Evolutionary conservation across 2,329 filamentous ascomycete genomes (phyloP), one percentile per base, ranked within the genome.

Genomic region (Thermoascus crustaceus): DNA sequence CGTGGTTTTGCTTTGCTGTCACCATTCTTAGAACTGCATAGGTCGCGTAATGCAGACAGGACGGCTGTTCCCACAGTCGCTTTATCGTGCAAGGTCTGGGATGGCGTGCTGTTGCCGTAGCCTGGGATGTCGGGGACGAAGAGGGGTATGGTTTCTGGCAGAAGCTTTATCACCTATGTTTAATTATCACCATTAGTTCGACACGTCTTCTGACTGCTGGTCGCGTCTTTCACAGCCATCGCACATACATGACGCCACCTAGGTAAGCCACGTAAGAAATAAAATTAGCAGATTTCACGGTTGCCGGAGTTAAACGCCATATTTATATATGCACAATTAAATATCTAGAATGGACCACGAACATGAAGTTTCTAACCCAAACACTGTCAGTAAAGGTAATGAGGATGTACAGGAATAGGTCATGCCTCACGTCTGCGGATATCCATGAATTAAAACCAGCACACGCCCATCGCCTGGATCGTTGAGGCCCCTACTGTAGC

Each of bases 61-160:
- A 47, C 43, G 18, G 44, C 42, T 9, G 17, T 35, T 17, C 44
- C 44, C 11, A 43, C 26, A 4, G 40, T 38, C 2, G 30, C 11
- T 25, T 47, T 47, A 35, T 42, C 40, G 29, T 45, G 41, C 8
- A 19, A 32, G n/a, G 40, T 36, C 19, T 52, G 44, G 4, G 59
- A 50, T 1, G 58, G 57, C 11, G 55, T 54, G 40, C 56, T 60
- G 40, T 63, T 52, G 32, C 68, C 68, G 45, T 72, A 72, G 30
- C 67, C 67, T 0, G 66, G 67, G 7, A 71, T 57, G 39, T 63
- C 68, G 6, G 66, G 67, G 25, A 69, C 54, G 51, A 68, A 71
- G 16, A 71, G 56, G 3, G 66, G 65, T 20, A 63, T 50, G 16
- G 59, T 49, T 20, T 49, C 42, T 22, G 62, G 58, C 14, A 69